Evolutionary conservation across 345 rosid species (phyloP), one percentile per base, ranked within the genome.

Genomic region (Eutrema yunnanense): DNA sequence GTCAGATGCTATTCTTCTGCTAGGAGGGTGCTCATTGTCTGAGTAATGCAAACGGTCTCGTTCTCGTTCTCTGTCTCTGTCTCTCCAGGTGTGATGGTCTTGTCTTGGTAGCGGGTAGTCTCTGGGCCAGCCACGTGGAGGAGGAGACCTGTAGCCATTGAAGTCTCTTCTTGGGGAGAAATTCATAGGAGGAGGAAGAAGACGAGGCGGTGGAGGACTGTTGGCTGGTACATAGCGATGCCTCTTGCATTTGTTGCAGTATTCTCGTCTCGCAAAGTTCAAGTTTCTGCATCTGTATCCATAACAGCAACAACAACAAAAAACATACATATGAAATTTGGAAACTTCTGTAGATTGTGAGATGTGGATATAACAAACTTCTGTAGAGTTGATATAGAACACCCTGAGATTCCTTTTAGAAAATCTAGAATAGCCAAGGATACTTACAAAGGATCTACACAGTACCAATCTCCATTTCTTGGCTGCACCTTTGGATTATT

Each of bases 381-480:
- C 19, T 59, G 51, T 32, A 30, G 36, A 40, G 44, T 40, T 7
- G 36, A 72, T 26, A 37, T 7, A 32, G 22, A 30, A 34, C 37
- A 62, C 4, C 14, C 22, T 64, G 29, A 53, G 22, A 33, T 72
- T 52, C 42, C 42, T 42, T 12, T 22, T 13, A 42, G 22, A 72
- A 13, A 11, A 36, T 22, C 3, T 29, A 9, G 47, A 59, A 68
- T 46, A 50, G 65, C 34, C 22, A 26, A 67, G 60, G 44, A 32
- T 37, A 81, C 97, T 87, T 84, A 89, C 92, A 34, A 27, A 48
- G 87, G 84, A 81, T 89, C 87, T 2, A 79, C 64, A 77, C 97
- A 94, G 62, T 79, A 69, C 98, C 97, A 91, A 72, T 94, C 97
- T 54, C 97, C 98, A 68, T 91, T 96, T 82, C 97, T 89, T 44